Evolutionary conservation across 1,284 basidiomycete genomes (phyloP).

Genomic region (Bondarzewia mesenterica): DNA sequence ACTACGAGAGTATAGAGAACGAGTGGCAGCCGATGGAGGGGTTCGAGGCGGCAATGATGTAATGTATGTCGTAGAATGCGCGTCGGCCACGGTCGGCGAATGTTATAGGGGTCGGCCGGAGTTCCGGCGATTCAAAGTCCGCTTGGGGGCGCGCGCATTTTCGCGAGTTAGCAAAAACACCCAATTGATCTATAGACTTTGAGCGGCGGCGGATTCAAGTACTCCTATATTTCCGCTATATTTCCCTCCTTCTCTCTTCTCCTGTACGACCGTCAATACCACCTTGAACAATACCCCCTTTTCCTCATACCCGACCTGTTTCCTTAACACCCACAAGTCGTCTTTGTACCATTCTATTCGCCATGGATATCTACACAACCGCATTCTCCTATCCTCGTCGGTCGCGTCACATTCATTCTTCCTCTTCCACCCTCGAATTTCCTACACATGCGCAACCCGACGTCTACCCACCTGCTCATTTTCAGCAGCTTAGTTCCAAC

Average conservation of each 20-base stretch:
- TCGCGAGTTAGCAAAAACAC: background rate
- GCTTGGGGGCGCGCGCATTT: background rate
- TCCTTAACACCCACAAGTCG: conserved; percentile 9
- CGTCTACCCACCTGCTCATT: conserved; percentile 29
- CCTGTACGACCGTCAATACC: conserved; percentile 28
- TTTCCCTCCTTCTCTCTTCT: conserved; percentile 18
- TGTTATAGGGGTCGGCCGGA: background rate
- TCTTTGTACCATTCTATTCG: conserved; percentile 19
- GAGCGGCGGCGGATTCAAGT: background rate
- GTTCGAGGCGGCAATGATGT: conserved; percentile 22
- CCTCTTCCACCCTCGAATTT: conserved; percentile 58
- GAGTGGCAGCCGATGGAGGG: conserved; percentile 48
- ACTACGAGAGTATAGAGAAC: conserved; percentile 35
- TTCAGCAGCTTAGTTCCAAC: conserved; percentile 34
- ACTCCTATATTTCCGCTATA: conserved; percentile 4
- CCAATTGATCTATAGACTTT: too few relatives aligned
- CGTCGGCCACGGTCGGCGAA: background rate
- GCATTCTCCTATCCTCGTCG: conserved; percentile 83
- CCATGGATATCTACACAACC: conserved; percentile 90
- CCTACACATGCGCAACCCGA: conserved; percentile 33
- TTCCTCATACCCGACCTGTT: conserved; percentile 22
- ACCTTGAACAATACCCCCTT: conserved; percentile 25
- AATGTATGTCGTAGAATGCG: too few relatives aligned
- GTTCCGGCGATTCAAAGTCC: background rate
- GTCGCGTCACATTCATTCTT: conserved; percentile 56